These are phyloP conservation scores for Sugiyamaella mastotermitis DNA, from an alignment of 805 yeast genomes.

Conservation along the genomic window DNA sequence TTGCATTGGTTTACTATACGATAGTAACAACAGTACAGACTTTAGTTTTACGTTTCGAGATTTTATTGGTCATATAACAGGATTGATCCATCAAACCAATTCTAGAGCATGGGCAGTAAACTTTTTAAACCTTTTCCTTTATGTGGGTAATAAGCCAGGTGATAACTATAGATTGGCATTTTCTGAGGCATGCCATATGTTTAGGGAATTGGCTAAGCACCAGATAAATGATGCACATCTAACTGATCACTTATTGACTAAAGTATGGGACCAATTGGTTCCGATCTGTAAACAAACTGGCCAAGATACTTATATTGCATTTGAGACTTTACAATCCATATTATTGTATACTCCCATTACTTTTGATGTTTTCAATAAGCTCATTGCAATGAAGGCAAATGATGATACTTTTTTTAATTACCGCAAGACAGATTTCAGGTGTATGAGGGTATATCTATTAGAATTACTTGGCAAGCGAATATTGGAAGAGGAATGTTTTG, in stretches of 20 bases:
- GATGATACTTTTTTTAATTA: neutral
- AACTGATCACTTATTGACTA: slow-evolving; percentile 9
- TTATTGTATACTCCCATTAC: neutral
- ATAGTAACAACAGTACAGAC: no score
- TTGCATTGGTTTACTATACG: no score
- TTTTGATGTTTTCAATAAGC: neutral
- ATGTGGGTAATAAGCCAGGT: neutral
- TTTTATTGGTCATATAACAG: slow-evolving; percentile 15
- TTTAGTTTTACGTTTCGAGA: slow-evolving; percentile 17
- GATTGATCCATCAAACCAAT: slow-evolving; percentile 9
- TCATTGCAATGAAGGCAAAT: neutral
- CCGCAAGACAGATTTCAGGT: neutral
- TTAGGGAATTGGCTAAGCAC: slow-evolving; percentile 6
- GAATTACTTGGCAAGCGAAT: no score
- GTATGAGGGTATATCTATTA: neutral
- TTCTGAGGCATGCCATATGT: slow-evolving; percentile 11
- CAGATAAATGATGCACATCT: slow-evolving; percentile 6
- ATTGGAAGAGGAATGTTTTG: no score
- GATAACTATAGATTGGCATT: slow-evolving; percentile 9
- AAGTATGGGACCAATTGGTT: slow-evolving; percentile 20
- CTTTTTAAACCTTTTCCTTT: slow-evolving; percentile 14
- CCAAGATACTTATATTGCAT: slow-evolving; percentile 4
- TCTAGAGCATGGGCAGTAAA: slow-evolving; percentile 12
- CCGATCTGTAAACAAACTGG: slow-evolving; percentile 15
- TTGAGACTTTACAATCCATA: slow-evolving; percentile 5